Evolutionary conservation across 176 grass and related monocot genomes (phyloP).

Genomic region (Triticum monococcum): DNA sequence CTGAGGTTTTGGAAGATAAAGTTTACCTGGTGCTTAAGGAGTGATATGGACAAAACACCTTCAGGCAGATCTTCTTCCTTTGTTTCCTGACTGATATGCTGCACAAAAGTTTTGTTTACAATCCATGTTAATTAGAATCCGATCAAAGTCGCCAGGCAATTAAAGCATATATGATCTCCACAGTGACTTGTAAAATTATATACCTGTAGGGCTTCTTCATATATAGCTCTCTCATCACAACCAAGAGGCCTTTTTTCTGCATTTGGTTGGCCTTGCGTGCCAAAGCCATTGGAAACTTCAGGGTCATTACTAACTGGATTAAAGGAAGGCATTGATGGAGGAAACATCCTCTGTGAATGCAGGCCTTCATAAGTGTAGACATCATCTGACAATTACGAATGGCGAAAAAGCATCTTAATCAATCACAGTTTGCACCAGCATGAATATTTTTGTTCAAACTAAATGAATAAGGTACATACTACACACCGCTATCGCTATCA

Average conservation of each 20-base stretch:
- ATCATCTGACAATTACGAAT: constrained; percentile 44
- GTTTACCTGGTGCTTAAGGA: constrained; percentile 91
- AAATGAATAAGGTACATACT: constrained; percentile 9
- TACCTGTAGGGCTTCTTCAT: constrained; percentile 94
- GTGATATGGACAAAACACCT: constrained; percentile 71
- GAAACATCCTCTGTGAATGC: constrained; percentile 47
- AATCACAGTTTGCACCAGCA: not conserved
- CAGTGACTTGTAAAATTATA: constrained; percentile 2
- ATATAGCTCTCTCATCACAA: constrained; percentile 70
- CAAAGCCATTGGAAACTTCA: constrained; percentile 19
- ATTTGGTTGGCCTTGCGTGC: constrained; percentile 32
- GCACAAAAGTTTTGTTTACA: constrained; percentile 12
- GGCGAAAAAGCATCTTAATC: not conserved
- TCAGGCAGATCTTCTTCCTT: constrained; percentile 74
- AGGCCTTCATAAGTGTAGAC: constrained; percentile 40
- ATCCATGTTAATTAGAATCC: not conserved
- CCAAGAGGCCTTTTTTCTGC: constrained; percentile 49
- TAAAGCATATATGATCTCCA: not conserved
- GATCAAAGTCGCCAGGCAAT: not conserved
- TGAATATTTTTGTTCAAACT: not conserved
- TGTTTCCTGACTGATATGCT: constrained; percentile 75
- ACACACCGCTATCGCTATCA: not conserved
- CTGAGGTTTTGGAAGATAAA: not conserved
- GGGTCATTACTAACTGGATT: constrained; percentile 32
- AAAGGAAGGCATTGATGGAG: constrained; percentile 36